Base-by-base conservation (phyloP, 192 early-diverging fungal species). In the Phycomyces blakesleeanus region DNA sequence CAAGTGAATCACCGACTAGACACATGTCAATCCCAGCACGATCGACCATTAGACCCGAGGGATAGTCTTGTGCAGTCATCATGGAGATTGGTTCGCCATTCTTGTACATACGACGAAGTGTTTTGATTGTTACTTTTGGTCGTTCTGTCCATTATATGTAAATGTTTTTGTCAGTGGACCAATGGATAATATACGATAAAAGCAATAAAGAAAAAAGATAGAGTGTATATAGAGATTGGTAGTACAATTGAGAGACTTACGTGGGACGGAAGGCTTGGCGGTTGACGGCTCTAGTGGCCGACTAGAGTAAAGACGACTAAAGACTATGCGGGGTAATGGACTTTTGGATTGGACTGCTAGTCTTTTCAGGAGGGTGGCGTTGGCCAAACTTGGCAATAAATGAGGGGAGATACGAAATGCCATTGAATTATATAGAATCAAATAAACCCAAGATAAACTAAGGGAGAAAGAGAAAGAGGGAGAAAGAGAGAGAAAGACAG, bases 41-140 rank as follows among this genome's bases (percentile, higher is more conserved):
- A 56, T 98, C 96, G 54, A 83, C 87, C 18, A 94, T 82, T 25
- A 92, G 72, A 1, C 87, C 89, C 14, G 93, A 90, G 39, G 97
- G 94, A 63, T 97, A 99, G 77, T 99, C 96, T 66, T 95, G 88
- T 4, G 97, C 97, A 0, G 97, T 99, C 87, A 98, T 90, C 75
- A 98, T 83, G 0, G 93, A 82, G 44, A 99, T 93, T 10, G 93
- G 93, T 61, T 85, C 87, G 22, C 74, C 59, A 24, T 82, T 69
- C 52, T 78, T 77, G 69, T 96, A 87, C 55, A 95, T 77, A 68
- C 83, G 85, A 57, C 79, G 71, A 27, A 99, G 70, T 2, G 89
- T 92, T n/a, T 83, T 78, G 24, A 98, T 72, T 0, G 97, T 97
- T 41, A 94, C 90, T 71, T 98, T 99, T 22, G 76, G 68, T 39